Evolutionary conservation across 768 basidiomycete species (phyloP).

Genomic region (Mycena kentingensis): DNA sequence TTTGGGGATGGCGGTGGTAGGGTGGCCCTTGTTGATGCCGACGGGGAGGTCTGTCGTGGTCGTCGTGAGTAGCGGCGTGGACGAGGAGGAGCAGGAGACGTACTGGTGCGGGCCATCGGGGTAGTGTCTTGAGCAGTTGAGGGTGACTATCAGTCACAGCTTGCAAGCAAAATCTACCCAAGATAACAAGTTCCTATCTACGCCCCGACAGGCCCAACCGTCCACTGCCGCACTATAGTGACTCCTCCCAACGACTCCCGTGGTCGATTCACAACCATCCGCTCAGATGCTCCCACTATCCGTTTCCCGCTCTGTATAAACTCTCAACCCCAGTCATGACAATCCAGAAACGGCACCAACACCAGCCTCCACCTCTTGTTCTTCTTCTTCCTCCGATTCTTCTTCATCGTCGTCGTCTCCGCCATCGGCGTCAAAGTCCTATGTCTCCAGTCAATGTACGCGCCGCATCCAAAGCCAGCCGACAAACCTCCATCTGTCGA

Average conservation of each 20-base stretch:
- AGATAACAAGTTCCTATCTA: conserved; percentile 19
- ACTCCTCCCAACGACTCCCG: conserved; percentile 44
- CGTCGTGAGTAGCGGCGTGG: neutral
- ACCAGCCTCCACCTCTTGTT: conserved; percentile 14
- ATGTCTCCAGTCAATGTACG: no score
- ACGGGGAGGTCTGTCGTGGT: conserved; percentile 70
- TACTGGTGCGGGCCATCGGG: conserved; percentile 76
- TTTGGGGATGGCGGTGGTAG: conserved; percentile 83
- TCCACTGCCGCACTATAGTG: conserved; percentile 54
- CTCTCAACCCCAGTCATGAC: no score
- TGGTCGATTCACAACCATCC: conserved; percentile 51
- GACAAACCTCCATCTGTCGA: conserved; percentile 67
- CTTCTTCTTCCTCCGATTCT: conserved; percentile 54
- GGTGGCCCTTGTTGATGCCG: conserved; percentile 87
- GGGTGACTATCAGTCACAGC: conserved; percentile 2
- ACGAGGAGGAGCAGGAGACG: neutral
- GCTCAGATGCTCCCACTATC: no score
- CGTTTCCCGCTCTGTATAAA: no score
- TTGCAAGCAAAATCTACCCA: conserved; percentile 25
- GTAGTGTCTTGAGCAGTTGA: conserved; percentile 54
- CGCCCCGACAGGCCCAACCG: conserved; percentile 40
- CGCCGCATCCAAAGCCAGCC: no score
- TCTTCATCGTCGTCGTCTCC: conserved; percentile 60
- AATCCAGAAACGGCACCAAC: conserved; percentile 8
- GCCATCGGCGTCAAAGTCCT: conserved; percentile 78